Evolutionary conservation across 2,329 filamentous ascomycete species (phyloP).

Genomic region (Sphaerulina vaccinii): DNA sequence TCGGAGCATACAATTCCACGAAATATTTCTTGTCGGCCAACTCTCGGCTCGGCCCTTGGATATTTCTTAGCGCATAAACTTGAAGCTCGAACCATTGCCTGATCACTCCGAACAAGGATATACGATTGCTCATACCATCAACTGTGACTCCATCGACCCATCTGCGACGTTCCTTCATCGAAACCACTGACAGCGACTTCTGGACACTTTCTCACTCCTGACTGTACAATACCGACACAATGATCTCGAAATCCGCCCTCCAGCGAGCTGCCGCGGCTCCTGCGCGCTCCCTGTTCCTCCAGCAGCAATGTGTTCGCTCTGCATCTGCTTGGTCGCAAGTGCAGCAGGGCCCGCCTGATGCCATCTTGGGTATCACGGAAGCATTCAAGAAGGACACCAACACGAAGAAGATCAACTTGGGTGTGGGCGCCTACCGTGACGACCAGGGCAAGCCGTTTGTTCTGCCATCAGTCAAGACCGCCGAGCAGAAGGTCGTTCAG

Average conservation of each 20-base stretch:
- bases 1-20: not conserved
- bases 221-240: conserved; percentile 20
- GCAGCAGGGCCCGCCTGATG: conserved; percentile 86
- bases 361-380: conserved; percentile 83
- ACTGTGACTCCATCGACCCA: too few relatives aligned
- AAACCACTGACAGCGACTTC: too few relatives aligned
- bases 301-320: conserved; percentile 52
- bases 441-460: conserved; percentile 98
- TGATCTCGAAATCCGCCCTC: conserved; percentile 34
- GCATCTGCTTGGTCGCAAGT: conserved; percentile 88
- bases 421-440: conserved; percentile 97
- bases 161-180: too few relatives aligned
- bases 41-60: too few relatives aligned
- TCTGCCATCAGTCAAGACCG: conserved; percentile 84
- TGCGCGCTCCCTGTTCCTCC: conserved; percentile 23
- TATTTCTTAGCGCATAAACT: too few relatives aligned
- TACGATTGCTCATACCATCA: too few relatives aligned
- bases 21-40: too few relatives aligned
- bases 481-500: conserved; percentile 81
- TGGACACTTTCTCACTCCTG: not conserved
- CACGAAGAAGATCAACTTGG: conserved; percentile 95
- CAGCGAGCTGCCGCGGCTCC: conserved; percentile 33
- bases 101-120: too few relatives aligned
- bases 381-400: conserved; percentile 97
- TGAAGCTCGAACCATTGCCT: too few relatives aligned